Base-by-base conservation (phyloP, 129 eudicot species). In the Cynara cardunculus region DNA sequence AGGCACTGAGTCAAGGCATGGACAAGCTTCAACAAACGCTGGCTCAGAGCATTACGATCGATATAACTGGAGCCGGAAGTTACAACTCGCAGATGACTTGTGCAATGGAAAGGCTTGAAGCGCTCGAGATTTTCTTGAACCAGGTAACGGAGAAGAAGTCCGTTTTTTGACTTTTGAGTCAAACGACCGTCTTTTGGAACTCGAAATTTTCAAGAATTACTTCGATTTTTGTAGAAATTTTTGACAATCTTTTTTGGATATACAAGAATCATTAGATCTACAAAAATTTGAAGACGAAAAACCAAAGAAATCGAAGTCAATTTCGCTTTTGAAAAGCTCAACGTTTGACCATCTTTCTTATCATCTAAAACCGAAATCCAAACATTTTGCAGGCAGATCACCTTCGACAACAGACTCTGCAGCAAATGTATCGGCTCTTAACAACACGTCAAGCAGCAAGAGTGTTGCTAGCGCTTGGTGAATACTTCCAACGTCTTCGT, bases 1-100 rank as follows among this genome's bases (percentile, higher is more conserved):
- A 96, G 79, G 99, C 99, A 25, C 85, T 96, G 64, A 76, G 86
- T 25, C 98, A 93, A 80, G 99, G 98, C 56, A 83, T 96, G 85
- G 98, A 91, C 0, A 93, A 88, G 86, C 98, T 96, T 25, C 97
- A 89, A 75, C 98, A 92, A 73, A 90, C 90, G 28, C 82, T 96
- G 2, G 90, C 88, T 16, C 98, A 92, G 37, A 87, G 91, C 90
- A 77, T 96, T 61, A 68, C 87, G 6, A 69, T 72, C 32, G 91
- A 85, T 9, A 81, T 30, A 31, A 66, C 74, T 0, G 87, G 86
- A 18, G 72, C 80, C 21, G 94, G 84, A 82, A 85, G 71, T 65
- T 92, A 87, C 83, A 79, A 77, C 79, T 56, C 86, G 25, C 91
- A 83, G 72, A 85, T 93, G 90, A 79, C 83, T 64, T 85, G 88